A percentile compares a stretch with the other conserved stretches of the same genome.
Evolutionary conservation across 805 yeast genomes (phyloP).

Genomic region (Candida patagonica): DNA sequence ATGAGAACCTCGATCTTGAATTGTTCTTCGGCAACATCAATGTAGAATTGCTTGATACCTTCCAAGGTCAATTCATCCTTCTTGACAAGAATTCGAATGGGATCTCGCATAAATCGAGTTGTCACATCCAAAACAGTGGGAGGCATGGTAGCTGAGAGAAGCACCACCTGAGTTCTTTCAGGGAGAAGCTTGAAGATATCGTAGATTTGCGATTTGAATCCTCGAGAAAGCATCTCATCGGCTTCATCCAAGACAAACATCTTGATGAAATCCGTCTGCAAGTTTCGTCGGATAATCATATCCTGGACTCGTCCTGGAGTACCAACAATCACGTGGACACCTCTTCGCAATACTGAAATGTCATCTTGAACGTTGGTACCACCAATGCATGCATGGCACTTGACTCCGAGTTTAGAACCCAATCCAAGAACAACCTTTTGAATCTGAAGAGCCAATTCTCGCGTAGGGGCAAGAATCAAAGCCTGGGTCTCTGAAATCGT

Average conservation of each 20-base stretch:
- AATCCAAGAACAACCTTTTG: slow-evolving; percentile 77
- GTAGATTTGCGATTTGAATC: slow-evolving; percentile 92
- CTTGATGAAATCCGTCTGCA: slow-evolving; percentile 67
- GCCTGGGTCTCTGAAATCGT: slow-evolving; percentile 75
- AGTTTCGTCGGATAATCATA: slow-evolving; percentile 74
- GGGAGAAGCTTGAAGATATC: slow-evolving; percentile 84
- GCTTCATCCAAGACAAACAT: slow-evolving; percentile 94
- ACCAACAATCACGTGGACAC: slow-evolving; percentile 90
- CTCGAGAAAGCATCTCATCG: slow-evolving; percentile 86
- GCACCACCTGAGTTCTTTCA: slow-evolving; percentile 79
- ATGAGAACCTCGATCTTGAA: slow-evolving; percentile 92
- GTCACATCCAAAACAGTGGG: slow-evolving; percentile 87
- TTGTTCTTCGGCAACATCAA: slow-evolving; percentile 85
- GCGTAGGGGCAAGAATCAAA: slow-evolving; percentile 84
- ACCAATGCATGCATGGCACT: slow-evolving; percentile 88
- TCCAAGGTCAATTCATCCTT: slow-evolving; percentile 89
- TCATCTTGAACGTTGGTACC: slow-evolving; percentile 83
- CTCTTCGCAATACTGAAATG: slow-evolving; percentile 60
- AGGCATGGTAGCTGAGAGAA: slow-evolving; percentile 92
- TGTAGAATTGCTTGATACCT: slow-evolving; percentile 87
- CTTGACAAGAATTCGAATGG: slow-evolving; percentile 88
- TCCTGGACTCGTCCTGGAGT: slow-evolving; percentile 95
- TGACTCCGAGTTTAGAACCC: slow-evolving; percentile 80
- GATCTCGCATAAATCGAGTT: slow-evolving; percentile 83
- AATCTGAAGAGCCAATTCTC: slow-evolving; percentile 92